A percentile compares a stretch with the other conserved stretches of the same genome.
phyloP scores from a whole-genome alignment of 2,329 filamentous ascomycete species.

The Neoscytalidium dimidiatum region DNA sequence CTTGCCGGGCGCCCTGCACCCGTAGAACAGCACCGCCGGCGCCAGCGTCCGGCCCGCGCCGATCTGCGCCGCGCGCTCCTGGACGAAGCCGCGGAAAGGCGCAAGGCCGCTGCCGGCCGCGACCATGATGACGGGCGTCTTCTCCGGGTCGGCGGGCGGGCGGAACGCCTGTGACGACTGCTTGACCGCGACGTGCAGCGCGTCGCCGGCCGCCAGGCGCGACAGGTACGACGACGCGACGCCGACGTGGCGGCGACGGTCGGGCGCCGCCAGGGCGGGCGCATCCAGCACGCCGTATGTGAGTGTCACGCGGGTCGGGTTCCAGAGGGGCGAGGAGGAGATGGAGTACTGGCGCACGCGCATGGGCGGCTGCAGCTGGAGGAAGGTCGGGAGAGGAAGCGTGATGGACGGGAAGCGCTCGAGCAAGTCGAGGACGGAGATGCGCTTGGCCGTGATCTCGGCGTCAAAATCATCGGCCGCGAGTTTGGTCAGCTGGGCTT shows the following conservation, averaged over 20 bases:
- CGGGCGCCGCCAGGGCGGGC: slow-evolving; percentile 52
- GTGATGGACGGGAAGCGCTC: slow-evolving; percentile 61
- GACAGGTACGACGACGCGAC: slow-evolving; percentile 48
- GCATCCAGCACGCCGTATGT: slow-evolving; percentile 68
- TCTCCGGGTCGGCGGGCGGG: slow-evolving; percentile 43
- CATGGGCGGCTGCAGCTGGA: slow-evolving; percentile 76
- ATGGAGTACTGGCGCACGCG: slow-evolving; percentile 79
- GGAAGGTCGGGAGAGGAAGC: slow-evolving; percentile 66
- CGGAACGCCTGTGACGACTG: slow-evolving; percentile 46
- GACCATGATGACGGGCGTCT: slow-evolving; percentile 44
- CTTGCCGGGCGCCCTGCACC: slow-evolving; percentile 56
- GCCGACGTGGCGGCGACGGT: slow-evolving; percentile 44
- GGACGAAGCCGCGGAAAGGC: slow-evolving; percentile 46
- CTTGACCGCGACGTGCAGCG: slow-evolving; percentile 45
- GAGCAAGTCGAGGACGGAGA: slow-evolving; percentile 69
- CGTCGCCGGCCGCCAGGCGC: slow-evolving; percentile 42
- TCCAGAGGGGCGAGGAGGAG: slow-evolving; percentile 69
- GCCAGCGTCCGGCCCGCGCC: slow-evolving; percentile 56
- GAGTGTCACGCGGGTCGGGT: slow-evolving; percentile 60
- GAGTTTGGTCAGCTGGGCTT: slow-evolving; percentile 52
- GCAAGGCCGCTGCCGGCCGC: slow-evolving; percentile 44
- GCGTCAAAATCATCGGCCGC: slow-evolving; percentile 39
- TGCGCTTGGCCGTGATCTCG: slow-evolving; percentile 53
- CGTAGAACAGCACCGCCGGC: slow-evolving; percentile 65
- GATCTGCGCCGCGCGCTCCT: slow-evolving; percentile 43